A percentile compares a stretch with the other conserved stretches of the same genome.
phyloP scores from a whole-genome alignment of 2,329 filamentous ascomycete genomes.

The Cladorrhinum sp. region DNA sequence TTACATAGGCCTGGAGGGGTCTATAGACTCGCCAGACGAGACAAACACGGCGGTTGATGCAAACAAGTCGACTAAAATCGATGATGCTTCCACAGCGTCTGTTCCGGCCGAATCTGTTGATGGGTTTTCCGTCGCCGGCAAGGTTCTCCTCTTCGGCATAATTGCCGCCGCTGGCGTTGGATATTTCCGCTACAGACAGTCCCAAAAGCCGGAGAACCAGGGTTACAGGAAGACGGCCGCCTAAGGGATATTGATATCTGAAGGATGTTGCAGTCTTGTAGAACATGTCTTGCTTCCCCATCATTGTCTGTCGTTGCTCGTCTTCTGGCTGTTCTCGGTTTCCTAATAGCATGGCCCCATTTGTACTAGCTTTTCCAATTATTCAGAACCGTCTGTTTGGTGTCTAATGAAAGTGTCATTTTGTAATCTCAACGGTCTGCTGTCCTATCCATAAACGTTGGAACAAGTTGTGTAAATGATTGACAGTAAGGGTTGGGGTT shows the following conservation, averaged over 20 bases:
- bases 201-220: conserved; percentile 28
- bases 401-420: too few species aligned
- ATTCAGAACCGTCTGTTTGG: too few species aligned
- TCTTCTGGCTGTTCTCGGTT: background rate
- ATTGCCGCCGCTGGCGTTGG: conserved; percentile 46
- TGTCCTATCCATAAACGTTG: too few species aligned
- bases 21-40: conserved; percentile 37
- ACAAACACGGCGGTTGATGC: conserved; percentile 31
- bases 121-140: conserved; percentile 46
- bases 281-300: background rate
- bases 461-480: too few species aligned
- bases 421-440: too few species aligned
- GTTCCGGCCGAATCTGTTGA: conserved; percentile 24
- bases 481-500: background rate
- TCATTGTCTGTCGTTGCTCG: background rate
- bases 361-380: background rate
- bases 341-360: background rate
- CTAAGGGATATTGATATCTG: conserved; percentile 22
- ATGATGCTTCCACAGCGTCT: too few species aligned
- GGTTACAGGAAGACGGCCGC: conserved; percentile 46
- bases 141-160: conserved; percentile 49
- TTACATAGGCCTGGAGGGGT: conserved; percentile 34
- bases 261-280: background rate
- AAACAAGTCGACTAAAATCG: conserved; percentile 28
- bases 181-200: conserved; percentile 36